Base-by-base conservation (phyloP, 495 filamentous ascomycete genomes). In the Xylaria acuta region DNA sequence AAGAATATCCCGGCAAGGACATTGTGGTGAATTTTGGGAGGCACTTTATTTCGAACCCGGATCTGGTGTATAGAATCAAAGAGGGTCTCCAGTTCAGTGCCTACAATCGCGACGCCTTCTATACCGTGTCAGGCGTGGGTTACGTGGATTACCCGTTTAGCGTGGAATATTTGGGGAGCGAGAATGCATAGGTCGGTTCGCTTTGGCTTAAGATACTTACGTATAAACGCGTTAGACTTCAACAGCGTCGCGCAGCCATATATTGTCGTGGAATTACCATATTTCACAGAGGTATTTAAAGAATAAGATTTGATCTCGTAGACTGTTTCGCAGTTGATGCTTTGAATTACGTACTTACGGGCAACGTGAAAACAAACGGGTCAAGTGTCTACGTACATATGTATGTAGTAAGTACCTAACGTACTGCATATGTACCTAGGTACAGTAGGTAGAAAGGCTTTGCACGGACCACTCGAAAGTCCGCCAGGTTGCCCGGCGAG, bases 41-140 rank as follows among this genome's bases (percentile, higher is more conserved):
- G 34, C 83, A 79, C 34, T 94, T 88, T 68, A 90, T 90, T 34
- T 82, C 89, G 56, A 93, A 90, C 67, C 92, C 92, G 6, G 91
- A 94, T 77, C 76, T 94, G 64, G 82, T 86, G 5, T 91, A 86
- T 75, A 81, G 88, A 51, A 64, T 93, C 11, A 74, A 85, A 78
- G 75, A 89, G 32, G 86, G 85, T 2, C 79, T 91, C 34, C 77
- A 80, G 20, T 78, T 92, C 27, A 76, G 72, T 7, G 71, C 76
- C 47, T 91, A 92, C 74, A 73, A 92, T 54, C 80, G 89, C 1
- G 76, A 84, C 0, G 84, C 80, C 0, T 92, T 93, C 74, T 93
- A 93, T 72, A 20, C 73, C 16, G 77, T 73, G 6, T 78, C 82
- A 36, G 74, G 81, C 4, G 80, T 83, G 72, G 92, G 92, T 4